Evolutionary conservation across 345 rosid species (phyloP).

Genomic region (Cochlearia excelsa): DNA sequence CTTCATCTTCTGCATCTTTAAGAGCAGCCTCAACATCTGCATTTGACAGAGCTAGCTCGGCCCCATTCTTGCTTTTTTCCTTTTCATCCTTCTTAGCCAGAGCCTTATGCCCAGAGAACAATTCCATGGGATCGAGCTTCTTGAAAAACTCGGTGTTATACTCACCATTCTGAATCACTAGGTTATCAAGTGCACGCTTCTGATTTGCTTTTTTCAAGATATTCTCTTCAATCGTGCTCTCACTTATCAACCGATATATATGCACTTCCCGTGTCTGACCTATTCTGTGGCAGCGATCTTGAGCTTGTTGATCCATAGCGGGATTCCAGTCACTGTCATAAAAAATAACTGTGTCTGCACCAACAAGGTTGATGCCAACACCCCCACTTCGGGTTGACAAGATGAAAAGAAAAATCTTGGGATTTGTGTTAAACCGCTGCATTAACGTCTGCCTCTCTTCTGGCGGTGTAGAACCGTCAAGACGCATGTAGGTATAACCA

Average conservation of each 20-base stretch:
- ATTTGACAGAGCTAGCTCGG: constrained; percentile 62
- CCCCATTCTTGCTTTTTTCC: constrained; percentile 48
- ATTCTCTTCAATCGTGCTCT: constrained; percentile 97
- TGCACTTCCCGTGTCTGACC: constrained; percentile 99
- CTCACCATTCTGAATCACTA: constrained; percentile 95
- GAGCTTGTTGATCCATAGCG: constrained; percentile 99
- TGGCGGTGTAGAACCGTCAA: constrained; percentile 99
- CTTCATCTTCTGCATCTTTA: constrained; percentile 96
- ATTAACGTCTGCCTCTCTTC: constrained; percentile 99
- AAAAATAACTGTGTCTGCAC: constrained; percentile 98
- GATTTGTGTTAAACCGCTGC: constrained; percentile 99
- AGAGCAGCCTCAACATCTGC: constrained; percentile 99
- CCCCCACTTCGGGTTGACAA: constrained; percentile 99
- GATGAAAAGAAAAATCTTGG: constrained; percentile 93
- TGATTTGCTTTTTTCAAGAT: constrained; percentile 98
- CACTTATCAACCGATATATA: constrained; percentile 94
- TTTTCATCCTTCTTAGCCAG: constrained; percentile 55
- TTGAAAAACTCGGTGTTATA: constrained; percentile 97
- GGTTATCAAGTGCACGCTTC: constrained; percentile 97
- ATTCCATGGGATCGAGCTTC: constrained; percentile 98
- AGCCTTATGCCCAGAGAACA: constrained; percentile 79
- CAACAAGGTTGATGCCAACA: constrained; percentile 97
- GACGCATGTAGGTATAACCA: constrained; percentile 98
- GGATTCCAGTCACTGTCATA: constrained; percentile 99
- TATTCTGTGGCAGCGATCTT: constrained; percentile 99